These are phyloP conservation scores for Kernera saxatilis DNA, from an alignment of 345 rosid genomes.

Conservation along the genomic window DNA sequence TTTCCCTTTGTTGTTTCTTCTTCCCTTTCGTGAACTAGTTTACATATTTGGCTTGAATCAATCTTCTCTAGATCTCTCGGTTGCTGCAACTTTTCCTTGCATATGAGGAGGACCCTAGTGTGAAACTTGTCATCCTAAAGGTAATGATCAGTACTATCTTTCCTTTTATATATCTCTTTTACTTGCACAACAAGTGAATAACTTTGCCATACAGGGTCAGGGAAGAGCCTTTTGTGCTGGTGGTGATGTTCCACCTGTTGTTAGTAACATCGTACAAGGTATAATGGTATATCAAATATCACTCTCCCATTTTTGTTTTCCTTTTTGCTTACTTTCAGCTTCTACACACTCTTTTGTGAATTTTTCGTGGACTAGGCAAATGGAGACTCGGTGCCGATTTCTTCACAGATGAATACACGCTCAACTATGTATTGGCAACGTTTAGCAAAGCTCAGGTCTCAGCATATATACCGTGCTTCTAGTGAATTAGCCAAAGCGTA, in stretches of 20 bases:
- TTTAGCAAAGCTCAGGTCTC: slow-evolving; percentile 67
- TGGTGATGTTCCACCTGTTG: slow-evolving; percentile 67
- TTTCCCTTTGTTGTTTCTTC: background rate
- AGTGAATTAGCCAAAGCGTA: too few relatives aligned
- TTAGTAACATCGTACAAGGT: background rate
- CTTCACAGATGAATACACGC: slow-evolving; percentile 39
- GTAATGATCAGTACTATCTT: too few relatives aligned
- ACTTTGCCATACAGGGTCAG: slow-evolving; percentile 44
- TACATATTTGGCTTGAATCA: slow-evolving; percentile 2
- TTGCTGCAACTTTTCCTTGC: slow-evolving; percentile 53
- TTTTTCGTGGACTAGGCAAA: slow-evolving; percentile 36
- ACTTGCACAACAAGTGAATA: background rate
- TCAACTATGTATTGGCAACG: slow-evolving; percentile 68
- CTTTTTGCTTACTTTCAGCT: background rate
- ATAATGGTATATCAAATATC: slow-evolving; percentile 7
- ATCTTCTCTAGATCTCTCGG: slow-evolving; percentile 41
- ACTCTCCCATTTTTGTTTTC: background rate
- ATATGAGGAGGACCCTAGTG: slow-evolving; percentile 53
- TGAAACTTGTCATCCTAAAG: slow-evolving; percentile 66
- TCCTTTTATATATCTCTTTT: background rate
- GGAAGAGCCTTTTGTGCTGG: slow-evolving; percentile 87
- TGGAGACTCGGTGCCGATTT: slow-evolving; percentile 56
- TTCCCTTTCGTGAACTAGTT: background rate
- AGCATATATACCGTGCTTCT: too few relatives aligned
- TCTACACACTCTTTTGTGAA: background rate